phyloP scores from a whole-genome alignment of 73 alveolate genomes.

The Uronychia setigera region DNA sequence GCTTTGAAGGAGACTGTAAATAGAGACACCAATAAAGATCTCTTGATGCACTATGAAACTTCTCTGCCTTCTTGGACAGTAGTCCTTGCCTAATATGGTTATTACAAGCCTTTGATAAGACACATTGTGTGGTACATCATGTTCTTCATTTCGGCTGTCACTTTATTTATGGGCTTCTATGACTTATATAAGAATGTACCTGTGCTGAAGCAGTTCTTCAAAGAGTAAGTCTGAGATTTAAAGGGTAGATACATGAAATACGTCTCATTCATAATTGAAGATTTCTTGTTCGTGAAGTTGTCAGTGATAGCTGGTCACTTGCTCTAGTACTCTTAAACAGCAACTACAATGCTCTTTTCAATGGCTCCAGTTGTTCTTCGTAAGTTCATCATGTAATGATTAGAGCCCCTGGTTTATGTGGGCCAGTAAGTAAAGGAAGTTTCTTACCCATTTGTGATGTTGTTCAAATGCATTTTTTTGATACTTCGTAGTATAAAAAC shows the following conservation, averaged over 20 bases:
- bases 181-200: slow-evolving; percentile 70
- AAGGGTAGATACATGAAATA: not conserved
- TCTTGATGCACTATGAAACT: slow-evolving; percentile 49
- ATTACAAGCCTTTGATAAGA: slow-evolving; percentile 61
- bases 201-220: slow-evolving; percentile 14
- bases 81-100: slow-evolving; percentile 60
- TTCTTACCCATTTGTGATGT: too few relatives aligned
- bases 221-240: slow-evolving; percentile 18
- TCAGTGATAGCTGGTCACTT: slow-evolving; percentile 11
- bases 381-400: not conserved
- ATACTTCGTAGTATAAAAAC: too few relatives aligned
- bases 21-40: slow-evolving; percentile 16
- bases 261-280: slow-evolving; percentile 11
- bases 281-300: slow-evolving; percentile 18
- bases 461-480: too few relatives aligned
- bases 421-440: too few relatives aligned
- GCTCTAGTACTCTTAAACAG: slow-evolving; percentile 22
- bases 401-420: too few relatives aligned
- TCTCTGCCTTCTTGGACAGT: slow-evolving; percentile 68
- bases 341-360: not conserved
- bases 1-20: slow-evolving; percentile 50
- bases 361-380: not conserved
- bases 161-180: slow-evolving; percentile 62
- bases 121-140: slow-evolving; percentile 31
- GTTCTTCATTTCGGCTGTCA: slow-evolving; percentile 24